These are phyloP conservation scores for Geranium brycei DNA, from an alignment of 345 rosid genomes.

Conservation along the genomic window DNA sequence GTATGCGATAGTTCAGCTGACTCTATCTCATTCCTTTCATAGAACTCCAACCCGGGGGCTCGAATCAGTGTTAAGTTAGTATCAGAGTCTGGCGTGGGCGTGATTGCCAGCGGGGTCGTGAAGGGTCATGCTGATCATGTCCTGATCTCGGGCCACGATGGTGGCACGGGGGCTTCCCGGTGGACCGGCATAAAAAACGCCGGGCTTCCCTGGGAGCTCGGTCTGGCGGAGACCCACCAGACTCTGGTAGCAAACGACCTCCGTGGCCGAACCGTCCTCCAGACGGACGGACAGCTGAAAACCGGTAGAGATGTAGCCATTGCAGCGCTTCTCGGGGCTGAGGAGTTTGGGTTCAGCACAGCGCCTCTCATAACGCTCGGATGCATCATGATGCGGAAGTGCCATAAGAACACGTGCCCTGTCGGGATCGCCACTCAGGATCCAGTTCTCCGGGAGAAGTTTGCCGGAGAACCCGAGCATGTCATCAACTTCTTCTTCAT, in stretches of 20 bases:
- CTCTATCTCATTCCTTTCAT: conserved; percentile 1
- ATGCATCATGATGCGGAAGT: conserved; percentile 99
- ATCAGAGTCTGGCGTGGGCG: conserved; percentile 99
- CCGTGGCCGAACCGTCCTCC: conserved; percentile 93
- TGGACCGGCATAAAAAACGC: conserved; percentile 99
- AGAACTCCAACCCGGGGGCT: conserved; percentile 93
- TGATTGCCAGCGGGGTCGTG: conserved; percentile 97
- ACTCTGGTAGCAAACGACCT: conserved; percentile 97
- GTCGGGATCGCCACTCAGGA: conserved; percentile 99
- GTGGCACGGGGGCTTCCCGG: conserved; percentile 98
- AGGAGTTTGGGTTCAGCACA: conserved; percentile 98
- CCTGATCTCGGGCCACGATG: conserved; percentile 95
- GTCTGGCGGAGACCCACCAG: conserved; percentile 98
- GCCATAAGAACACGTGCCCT: conserved; percentile 98
- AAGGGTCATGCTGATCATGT: conserved; percentile 99
- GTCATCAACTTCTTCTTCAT: conserved; percentile 95
- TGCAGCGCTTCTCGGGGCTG: conserved; percentile 98
- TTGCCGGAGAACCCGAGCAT: conserved; percentile 98
- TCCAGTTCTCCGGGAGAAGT: conserved; percentile 93
- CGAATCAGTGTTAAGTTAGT: conserved; percentile 92
- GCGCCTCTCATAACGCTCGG: conserved; percentile 98
- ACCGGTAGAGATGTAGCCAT: conserved; percentile 97
- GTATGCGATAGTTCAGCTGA: background rate
- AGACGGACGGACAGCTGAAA: conserved; percentile 98
- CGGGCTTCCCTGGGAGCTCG: conserved; percentile 99